These are phyloP conservation scores for Alternaria solani DNA, from an alignment of 2,329 filamentous ascomycete genomes.

Conservation along the genomic window DNA sequence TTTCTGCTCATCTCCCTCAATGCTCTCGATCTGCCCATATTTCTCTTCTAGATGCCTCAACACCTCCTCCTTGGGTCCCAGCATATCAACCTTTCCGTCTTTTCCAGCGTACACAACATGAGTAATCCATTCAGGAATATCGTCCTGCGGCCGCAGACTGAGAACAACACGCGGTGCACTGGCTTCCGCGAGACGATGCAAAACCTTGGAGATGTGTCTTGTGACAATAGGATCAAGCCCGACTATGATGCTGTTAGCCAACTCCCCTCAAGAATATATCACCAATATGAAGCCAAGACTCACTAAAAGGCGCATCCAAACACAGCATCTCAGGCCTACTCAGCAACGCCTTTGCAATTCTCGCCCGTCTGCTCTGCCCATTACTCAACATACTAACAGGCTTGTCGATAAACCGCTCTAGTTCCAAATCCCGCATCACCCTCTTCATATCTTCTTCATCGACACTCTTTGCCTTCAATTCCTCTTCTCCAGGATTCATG, in stretches of 20 bases:
- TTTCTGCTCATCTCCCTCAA: slow-evolving; percentile 11
- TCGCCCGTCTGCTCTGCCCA: slow-evolving; percentile 85
- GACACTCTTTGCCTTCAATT: slow-evolving; percentile 56
- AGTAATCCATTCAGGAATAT: slow-evolving; percentile 88
- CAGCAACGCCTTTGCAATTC: slow-evolving; percentile 87
- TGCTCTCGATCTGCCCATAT: slow-evolving; percentile 34
- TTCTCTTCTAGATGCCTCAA: slow-evolving; percentile 55
- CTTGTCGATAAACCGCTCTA: slow-evolving; percentile 75
- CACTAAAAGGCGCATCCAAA: slow-evolving; percentile 85
- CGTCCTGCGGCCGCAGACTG: slow-evolving; percentile 83
- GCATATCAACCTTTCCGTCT: slow-evolving; percentile 69
- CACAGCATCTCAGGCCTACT: slow-evolving; percentile 80
- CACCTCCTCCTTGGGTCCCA: slow-evolving; percentile 72
- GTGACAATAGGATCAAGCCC: slow-evolving; percentile 88
- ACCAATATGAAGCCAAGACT: slow-evolving; percentile 25
- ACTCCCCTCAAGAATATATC: neutral
- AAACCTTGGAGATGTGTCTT: slow-evolving; percentile 72
- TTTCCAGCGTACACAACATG: slow-evolving; percentile 78
- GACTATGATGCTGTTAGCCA: slow-evolving; percentile 59
- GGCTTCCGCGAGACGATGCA: slow-evolving; percentile 72
- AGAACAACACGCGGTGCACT: slow-evolving; percentile 77
- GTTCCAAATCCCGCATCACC: slow-evolving; percentile 73
- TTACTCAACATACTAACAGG: slow-evolving; percentile 92
- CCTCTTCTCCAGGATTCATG: slow-evolving; percentile 72
- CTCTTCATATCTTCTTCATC: slow-evolving; percentile 61